Evolutionary conservation across 2,329 filamentous ascomycete genomes (phyloP), one percentile per base, ranked within the genome.

Genomic region (Fusarium paranaense): DNA sequence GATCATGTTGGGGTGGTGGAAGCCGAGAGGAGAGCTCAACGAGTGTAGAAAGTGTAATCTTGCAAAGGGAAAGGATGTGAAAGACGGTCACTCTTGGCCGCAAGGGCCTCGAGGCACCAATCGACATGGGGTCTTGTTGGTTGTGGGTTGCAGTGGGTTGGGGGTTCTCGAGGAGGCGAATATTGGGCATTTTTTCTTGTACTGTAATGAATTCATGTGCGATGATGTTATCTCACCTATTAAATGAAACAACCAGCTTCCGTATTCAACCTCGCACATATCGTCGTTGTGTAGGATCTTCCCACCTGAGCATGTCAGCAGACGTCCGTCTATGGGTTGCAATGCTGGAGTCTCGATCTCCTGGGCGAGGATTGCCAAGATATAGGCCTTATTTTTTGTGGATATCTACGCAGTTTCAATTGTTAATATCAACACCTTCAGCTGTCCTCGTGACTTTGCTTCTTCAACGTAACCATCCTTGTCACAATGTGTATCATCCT

Each of bases 101-200:
- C 59, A 50, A 69, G 30, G 67, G 65, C 25, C n/a, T 27, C 2
- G 27, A 50, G 10, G 18, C 22, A 56, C 62, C 27, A 62, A 25
- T 32, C 50, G 25, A 33, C 14, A 56, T 38, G 25, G 52, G 20
- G 25, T 20, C 45, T 52, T 38, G 20, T 30, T 30, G 25, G 18
- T 30, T 42, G 45, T 62, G 47, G 35, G 64, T 57, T 63, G 47
- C 45, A 32, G 50, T 50, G 73, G 59, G 35, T 72, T 58, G 57
- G 71, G 71, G 71, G 71, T 73, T 74, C 32, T 45, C 40, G 64
- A 33, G 65, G 57, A 50, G 71, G 71, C 68, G 71, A 74, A 72
- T 57, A 56, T 66, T 74, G 67, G 57, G 50, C 13, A 18, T 45
- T 72, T 62, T 62, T 18, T 20, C 5, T 35, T 13, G 30, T 30